Percentiles rank a stretch among this genome's conserved stretches.
phyloP scores from a whole-genome alignment of 306 rosid species.

The Senna siamea region DNA sequence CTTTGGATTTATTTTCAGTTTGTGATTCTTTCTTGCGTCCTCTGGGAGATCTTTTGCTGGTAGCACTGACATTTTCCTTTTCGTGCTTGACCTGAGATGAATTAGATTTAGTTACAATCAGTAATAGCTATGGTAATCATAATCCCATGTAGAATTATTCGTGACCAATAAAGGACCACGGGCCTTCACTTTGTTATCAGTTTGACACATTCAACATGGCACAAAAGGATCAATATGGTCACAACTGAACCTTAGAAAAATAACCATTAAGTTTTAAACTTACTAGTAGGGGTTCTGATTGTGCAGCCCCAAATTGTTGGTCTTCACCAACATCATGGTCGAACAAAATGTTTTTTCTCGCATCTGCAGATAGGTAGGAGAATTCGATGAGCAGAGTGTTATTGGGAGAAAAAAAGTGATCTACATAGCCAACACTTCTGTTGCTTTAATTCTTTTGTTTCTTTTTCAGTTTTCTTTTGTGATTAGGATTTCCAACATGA shows the following conservation, averaged over 20 bases:
- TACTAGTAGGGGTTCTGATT: conserved; percentile 54
- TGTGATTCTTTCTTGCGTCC: conserved; percentile 33
- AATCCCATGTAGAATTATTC: conserved; percentile 13
- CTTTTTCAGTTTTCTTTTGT: background rate
- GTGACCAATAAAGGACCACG: too few relatives aligned
- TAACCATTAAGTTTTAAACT: conserved; percentile 26
- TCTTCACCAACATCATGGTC: conserved; percentile 19
- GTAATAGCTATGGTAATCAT: background rate
- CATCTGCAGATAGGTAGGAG: conserved; percentile 41
- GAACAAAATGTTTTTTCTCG: conserved; percentile 35
- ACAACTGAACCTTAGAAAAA: background rate
- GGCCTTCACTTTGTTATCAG: background rate
- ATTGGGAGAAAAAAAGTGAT: background rate
- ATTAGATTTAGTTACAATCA: conserved; percentile 21
- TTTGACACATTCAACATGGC: background rate
- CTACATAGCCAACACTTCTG: too few relatives aligned
- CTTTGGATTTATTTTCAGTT: conserved; percentile 29
- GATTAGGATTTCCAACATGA: background rate
- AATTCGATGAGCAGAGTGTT: conserved; percentile 25
- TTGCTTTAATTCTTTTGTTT: background rate
- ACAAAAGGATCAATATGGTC: background rate
- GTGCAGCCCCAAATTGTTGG: conserved; percentile 42
- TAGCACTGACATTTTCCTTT: conserved; percentile 29
- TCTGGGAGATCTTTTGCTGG: conserved; percentile 37
- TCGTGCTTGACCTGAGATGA: conserved; percentile 46